phyloP scores from a whole-genome alignment of 1,284 basidiomycete species.

The Cryptococcus sp. region DNA sequence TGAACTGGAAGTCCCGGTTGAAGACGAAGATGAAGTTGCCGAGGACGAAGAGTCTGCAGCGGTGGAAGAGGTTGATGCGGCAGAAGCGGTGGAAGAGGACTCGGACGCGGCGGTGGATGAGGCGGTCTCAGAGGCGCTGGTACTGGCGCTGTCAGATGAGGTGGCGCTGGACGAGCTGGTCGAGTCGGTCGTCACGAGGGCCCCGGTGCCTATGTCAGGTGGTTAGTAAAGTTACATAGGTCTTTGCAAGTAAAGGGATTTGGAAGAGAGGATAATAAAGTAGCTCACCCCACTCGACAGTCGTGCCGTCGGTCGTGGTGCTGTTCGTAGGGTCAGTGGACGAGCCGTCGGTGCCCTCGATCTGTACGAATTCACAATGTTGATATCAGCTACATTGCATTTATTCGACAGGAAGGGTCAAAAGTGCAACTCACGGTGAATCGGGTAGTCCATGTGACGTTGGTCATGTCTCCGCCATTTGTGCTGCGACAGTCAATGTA shows the following conservation, averaged over 20 bases:
- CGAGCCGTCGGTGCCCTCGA: slow-evolving; percentile 45
- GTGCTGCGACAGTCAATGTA: slow-evolving; percentile 21
- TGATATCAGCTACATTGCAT: not conserved
- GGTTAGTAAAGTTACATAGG: not conserved
- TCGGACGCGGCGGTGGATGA: not conserved
- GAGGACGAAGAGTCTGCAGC: not conserved
- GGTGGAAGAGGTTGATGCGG: slow-evolving; percentile 12
- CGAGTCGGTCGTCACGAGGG: slow-evolving; percentile 25
- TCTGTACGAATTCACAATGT: slow-evolving; percentile 23
- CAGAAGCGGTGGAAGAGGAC: slow-evolving; percentile 12
- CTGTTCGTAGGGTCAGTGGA: slow-evolving; percentile 44
- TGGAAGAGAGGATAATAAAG: not conserved
- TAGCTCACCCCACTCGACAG: slow-evolving; percentile 45
- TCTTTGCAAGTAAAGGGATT: not conserved
- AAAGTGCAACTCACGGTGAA: slow-evolving; percentile 43
- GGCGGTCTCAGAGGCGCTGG: slow-evolving; percentile 11
- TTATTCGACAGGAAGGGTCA: not conserved
- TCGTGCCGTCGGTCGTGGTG: slow-evolving; percentile 35
- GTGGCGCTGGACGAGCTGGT: slow-evolving; percentile 20
- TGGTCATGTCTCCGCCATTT: slow-evolving; percentile 31
- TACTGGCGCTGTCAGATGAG: slow-evolving; percentile 9
- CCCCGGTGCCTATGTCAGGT: slow-evolving; percentile 25
- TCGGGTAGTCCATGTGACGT: slow-evolving; percentile 50
- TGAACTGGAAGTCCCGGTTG: slow-evolving; percentile 1
- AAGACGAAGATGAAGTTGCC: slow-evolving; percentile 14